Conservation (phyloP, 2,329 filamentous ascomycete species). For the Ascochyta koolunga region DNA sequence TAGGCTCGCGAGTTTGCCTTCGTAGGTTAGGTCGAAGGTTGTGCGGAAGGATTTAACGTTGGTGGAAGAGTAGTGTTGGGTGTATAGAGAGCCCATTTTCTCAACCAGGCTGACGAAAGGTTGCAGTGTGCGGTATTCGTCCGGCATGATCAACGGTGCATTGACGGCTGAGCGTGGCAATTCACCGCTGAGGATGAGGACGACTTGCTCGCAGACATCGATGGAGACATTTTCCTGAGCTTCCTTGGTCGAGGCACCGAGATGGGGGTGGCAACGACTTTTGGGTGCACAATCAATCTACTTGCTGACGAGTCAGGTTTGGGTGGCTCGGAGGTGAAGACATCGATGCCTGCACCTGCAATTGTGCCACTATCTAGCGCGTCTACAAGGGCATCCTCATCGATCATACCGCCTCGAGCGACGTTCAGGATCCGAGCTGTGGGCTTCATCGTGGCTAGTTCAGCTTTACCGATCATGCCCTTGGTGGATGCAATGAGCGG, state of each 20-base stretch:
- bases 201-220: conserved; percentile 81
- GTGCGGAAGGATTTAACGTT: conserved; percentile 59
- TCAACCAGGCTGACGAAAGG: conserved; percentile 79
- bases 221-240: conserved; percentile 84
- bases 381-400: conserved; percentile 73
- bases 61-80: conserved; percentile 69
- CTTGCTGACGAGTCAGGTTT: conserved; percentile 64
- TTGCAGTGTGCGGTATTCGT: conserved; percentile 78
- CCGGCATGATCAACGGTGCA: conserved; percentile 78
- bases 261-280: conserved; percentile 77
- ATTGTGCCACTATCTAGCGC: conserved; percentile 74
- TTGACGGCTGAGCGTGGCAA: conserved; percentile 80
- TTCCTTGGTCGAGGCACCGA: conserved; percentile 80
- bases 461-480: conserved; percentile 71
- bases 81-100: conserved; percentile 79
- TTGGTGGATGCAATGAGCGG: conserved; percentile 78
- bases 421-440: conserved; percentile 79
- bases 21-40: conserved; percentile 77
- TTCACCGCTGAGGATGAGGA: conserved; percentile 73
- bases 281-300: conserved; percentile 69
- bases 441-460: conserved; percentile 73
- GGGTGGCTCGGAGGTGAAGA: conserved; percentile 78
- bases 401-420: conserved; percentile 79
- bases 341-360: conserved; percentile 78
- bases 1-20: conserved; percentile 73